Conservation (phyloP, 1,284 basidiomycete genomes). For the Trametes polyzona region DNA sequence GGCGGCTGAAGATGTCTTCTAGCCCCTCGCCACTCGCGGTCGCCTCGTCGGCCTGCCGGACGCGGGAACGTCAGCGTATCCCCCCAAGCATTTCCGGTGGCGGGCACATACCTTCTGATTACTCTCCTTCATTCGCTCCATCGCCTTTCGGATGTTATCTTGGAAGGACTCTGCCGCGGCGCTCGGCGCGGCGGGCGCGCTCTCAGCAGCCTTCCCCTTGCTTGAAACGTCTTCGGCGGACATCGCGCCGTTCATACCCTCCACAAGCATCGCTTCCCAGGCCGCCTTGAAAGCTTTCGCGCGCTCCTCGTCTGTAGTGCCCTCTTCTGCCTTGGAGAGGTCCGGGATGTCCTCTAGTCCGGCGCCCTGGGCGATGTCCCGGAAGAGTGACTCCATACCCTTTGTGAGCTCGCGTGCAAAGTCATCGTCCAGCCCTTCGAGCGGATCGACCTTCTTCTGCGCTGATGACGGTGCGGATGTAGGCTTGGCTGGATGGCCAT, state of each 20-base stretch:
- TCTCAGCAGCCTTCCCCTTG: conserved; percentile 27
- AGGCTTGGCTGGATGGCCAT: not conserved
- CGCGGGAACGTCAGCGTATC: no score
- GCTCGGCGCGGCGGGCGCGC: not conserved
- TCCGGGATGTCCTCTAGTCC: conserved; percentile 50
- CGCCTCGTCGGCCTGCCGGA: conserved; percentile 37
- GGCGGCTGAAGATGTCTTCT: conserved; percentile 18
- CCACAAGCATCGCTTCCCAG: conserved; percentile 78
- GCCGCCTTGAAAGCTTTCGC: conserved; percentile 61
- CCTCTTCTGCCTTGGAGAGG: conserved; percentile 40
- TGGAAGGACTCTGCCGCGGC: conserved; percentile 62
- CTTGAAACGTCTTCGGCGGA: conserved; percentile 36
- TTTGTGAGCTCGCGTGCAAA: conserved; percentile 78
- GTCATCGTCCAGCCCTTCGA: conserved; percentile 46
- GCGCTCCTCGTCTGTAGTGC: conserved; percentile 43
- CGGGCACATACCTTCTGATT: conserved; percentile 56
- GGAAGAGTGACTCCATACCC: conserved; percentile 87
- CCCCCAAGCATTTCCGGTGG: no score
- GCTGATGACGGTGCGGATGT: conserved; percentile 30
- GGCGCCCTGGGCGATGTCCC: conserved; percentile 51
- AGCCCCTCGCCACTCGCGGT: conserved; percentile 37
- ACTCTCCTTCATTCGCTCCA: conserved; percentile 80
- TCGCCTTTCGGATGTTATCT: conserved; percentile 75
- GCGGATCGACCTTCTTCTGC: conserved; percentile 25
- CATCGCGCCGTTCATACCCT: conserved; percentile 62